Conservation (phyloP, 148 eudicot species). For the Silene conica region DNA sequence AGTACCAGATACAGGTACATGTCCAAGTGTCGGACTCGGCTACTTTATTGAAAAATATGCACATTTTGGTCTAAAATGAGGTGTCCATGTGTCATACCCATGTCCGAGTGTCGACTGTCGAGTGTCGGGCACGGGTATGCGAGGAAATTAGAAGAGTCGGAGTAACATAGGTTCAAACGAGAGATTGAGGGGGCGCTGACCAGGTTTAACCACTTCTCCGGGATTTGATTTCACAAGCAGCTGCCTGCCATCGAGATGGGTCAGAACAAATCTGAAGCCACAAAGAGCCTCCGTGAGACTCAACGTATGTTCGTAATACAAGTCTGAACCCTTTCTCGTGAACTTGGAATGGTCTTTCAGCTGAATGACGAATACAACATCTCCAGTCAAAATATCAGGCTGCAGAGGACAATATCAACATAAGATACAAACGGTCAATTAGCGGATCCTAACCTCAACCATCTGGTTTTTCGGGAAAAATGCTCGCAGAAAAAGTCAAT, state of each 20-base stretch:
- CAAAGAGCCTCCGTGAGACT: constrained; percentile 58
- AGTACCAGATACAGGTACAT: too few species aligned
- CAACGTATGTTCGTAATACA: constrained; percentile 60
- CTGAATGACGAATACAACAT: constrained; percentile 61
- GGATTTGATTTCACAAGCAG: constrained; percentile 60
- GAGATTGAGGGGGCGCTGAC: too few species aligned
- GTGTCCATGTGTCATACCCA: too few species aligned
- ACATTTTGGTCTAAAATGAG: too few species aligned
- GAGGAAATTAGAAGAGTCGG: too few species aligned
- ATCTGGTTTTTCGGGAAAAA: too few species aligned
- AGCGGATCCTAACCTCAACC: not conserved
- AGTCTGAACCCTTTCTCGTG: constrained; percentile 73
- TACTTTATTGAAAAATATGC: too few species aligned
- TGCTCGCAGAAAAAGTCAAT: too few species aligned
- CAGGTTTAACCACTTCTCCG: constrained; percentile 70
- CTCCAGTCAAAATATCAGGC: constrained; percentile 67
- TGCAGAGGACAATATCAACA: constrained; percentile 20
- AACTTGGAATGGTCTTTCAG: constrained; percentile 70
- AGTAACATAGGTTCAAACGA: too few species aligned
- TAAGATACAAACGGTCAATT: not conserved
- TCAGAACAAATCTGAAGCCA: constrained; percentile 48
- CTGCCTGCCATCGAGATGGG: constrained; percentile 61
- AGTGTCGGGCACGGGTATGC: too few species aligned
- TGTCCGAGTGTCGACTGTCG: too few species aligned
- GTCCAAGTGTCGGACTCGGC: too few species aligned